These are phyloP conservation scores for Penicillium vulpinum DNA, from an alignment of 2,329 filamentous ascomycete genomes.

Conservation along the genomic window DNA sequence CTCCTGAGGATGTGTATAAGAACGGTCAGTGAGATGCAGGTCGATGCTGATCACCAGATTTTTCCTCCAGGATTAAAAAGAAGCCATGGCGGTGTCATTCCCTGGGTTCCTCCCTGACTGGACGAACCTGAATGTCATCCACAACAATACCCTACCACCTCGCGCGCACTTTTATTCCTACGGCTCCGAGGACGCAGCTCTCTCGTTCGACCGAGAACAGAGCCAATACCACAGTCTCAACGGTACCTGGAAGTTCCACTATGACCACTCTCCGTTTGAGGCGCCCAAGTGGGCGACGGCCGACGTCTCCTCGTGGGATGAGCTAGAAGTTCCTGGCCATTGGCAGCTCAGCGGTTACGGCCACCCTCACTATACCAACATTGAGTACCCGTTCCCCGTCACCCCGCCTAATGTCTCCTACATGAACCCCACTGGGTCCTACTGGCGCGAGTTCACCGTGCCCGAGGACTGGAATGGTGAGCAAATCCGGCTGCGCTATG, in stretches of 20 bases:
- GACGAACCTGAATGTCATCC: constrained; percentile 62
- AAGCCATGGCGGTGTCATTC: constrained; percentile 6
- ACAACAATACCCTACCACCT: constrained; percentile 60
- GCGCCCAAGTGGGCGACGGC: constrained; percentile 15
- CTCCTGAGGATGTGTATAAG: too few relatives aligned
- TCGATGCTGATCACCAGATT: too few relatives aligned
- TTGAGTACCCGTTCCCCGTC: constrained; percentile 60
- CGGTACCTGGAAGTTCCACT: constrained; percentile 21
- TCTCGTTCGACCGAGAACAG: constrained; percentile 34
- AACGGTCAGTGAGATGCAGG: too few relatives aligned
- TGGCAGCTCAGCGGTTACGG: constrained; percentile 72
- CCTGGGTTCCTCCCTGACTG: constrained; percentile 52
- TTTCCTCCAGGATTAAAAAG: too few relatives aligned
- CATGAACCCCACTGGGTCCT: constrained; percentile 65
- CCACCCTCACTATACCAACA: constrained; percentile 68
- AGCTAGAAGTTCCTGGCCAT: constrained; percentile 63
- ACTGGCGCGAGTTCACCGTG: constrained; percentile 60
- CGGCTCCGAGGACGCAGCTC: constrained; percentile 50
- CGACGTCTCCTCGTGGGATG: constrained; percentile 5
- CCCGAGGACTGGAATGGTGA: constrained; percentile 43
- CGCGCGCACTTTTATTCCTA: constrained; percentile 60
- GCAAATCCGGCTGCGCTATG: constrained; percentile 67
- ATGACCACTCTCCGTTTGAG: constrained; percentile 14
- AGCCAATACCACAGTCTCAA: constrained; percentile 15
- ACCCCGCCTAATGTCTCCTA: constrained; percentile 24